Percentiles rank a stretch among this genome's conserved stretches.
phyloP scores from a whole-genome alignment of 2,329 filamentous ascomycete genomes.

The Trichoderma pleuroti region DNA sequence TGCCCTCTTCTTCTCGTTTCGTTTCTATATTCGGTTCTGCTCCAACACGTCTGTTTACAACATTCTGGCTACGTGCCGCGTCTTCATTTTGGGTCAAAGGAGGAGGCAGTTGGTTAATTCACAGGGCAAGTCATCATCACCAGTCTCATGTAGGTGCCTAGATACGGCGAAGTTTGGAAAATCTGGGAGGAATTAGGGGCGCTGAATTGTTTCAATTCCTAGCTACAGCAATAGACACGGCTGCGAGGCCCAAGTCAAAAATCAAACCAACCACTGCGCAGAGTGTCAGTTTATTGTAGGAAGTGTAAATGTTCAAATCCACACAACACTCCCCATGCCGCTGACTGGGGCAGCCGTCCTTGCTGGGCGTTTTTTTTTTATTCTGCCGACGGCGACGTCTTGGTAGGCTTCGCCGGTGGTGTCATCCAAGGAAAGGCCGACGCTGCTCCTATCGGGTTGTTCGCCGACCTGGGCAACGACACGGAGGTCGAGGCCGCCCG shows the following conservation, averaged over 20 bases:
- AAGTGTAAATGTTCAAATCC: background rate
- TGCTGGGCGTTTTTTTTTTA: background rate
- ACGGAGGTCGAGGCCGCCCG: conserved; percentile 34
- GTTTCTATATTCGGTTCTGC: background rate
- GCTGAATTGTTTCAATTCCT: background rate
- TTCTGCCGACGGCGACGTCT: conserved; percentile 34
- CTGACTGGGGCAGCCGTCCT: background rate
- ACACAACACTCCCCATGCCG: background rate
- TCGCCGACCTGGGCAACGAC: conserved; percentile 57
- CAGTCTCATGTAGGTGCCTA: background rate
- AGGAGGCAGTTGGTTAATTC: background rate
- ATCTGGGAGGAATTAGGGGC: background rate
- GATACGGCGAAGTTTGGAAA: background rate
- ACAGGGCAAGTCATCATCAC: background rate
- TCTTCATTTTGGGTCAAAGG: background rate
- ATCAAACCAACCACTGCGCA: background rate
- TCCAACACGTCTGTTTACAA: background rate
- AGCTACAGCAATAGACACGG: background rate
- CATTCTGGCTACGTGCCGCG: background rate
- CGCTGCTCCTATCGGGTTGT: conserved; percentile 79
- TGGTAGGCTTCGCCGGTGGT: conserved; percentile 37
- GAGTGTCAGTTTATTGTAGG: background rate
- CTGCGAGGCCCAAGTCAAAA: background rate
- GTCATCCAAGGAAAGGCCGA: conserved; percentile 95
- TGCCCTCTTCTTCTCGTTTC: background rate